Percentiles rank a stretch among this genome's conserved stretches.
phyloP scores from a whole-genome alignment of 805 yeast genomes.

The Maudiozyma pseudohumilis region DNA sequence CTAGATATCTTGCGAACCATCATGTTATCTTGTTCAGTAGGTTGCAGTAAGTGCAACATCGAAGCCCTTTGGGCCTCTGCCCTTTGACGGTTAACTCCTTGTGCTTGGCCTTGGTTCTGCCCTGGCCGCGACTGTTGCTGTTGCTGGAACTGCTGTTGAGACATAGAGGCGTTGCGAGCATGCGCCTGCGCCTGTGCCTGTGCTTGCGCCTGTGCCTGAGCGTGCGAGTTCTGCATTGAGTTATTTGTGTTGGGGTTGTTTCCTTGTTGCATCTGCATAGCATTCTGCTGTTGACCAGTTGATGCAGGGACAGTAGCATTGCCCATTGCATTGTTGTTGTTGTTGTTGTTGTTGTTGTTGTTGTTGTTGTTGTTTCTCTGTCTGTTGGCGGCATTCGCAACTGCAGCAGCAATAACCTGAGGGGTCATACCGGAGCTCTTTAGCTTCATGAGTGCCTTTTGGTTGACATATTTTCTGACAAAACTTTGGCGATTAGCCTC shows the following conservation, averaged over 20 bases:
- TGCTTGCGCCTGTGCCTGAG: not conserved
- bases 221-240: too few relatives aligned
- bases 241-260: too few relatives aligned
- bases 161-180: too few relatives aligned
- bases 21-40: conserved; percentile 52
- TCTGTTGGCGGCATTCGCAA: conserved; percentile 4
- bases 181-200: not conserved
- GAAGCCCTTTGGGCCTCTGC: conserved; percentile 11
- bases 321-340: not conserved
- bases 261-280: not conserved
- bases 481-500: conserved; percentile 25
- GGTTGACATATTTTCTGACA: conserved; percentile 30
- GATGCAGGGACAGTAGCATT: not conserved
- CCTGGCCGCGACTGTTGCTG: conserved; percentile 2
- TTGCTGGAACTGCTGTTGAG: conserved; percentile 9
- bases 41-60: conserved; percentile 26
- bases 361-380: conserved; percentile 2
- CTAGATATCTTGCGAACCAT: conserved; percentile 53
- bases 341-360: conserved; percentile 3
- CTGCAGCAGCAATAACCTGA: conserved; percentile 12
- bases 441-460: conserved; percentile 28
- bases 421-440: conserved; percentile 25
- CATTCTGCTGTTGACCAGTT: not conserved
- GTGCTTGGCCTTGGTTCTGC: conserved; percentile 12
- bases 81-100: conserved; percentile 7